Evolutionary conservation across 345 rosid genomes (phyloP).

Genomic region (Syzygium grande): DNA sequence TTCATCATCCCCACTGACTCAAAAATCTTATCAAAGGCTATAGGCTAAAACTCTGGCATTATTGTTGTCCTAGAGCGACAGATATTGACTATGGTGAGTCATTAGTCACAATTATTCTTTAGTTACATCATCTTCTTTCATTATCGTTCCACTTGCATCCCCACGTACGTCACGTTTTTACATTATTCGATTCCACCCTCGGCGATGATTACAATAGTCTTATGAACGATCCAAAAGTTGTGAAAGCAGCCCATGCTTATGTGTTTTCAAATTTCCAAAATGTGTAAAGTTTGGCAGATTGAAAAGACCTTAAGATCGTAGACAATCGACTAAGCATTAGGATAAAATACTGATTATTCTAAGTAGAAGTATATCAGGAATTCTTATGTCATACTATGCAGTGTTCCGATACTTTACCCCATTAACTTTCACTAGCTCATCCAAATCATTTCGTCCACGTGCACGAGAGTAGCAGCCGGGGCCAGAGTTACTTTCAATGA

Average conservation of each 20-base stretch:
- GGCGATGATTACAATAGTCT: neutral
- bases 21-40: neutral
- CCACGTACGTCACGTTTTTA: neutral
- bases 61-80: neutral
- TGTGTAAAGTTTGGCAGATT: neutral
- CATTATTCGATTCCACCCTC: neutral
- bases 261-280: neutral
- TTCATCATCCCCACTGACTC: neutral
- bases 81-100: neutral
- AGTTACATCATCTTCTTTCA: neutral
- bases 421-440: neutral
- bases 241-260: neutral
- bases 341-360: neutral
- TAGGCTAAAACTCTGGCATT: neutral
- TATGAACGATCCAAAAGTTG: neutral
- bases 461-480: neutral
- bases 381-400: neutral
- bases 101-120: neutral
- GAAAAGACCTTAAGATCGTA: neutral
- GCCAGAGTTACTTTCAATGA: neutral
- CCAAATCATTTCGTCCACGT: neutral
- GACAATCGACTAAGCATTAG: neutral
- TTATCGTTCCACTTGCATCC: neutral
- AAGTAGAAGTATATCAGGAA: neutral
- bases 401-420: neutral